phyloP scores from a whole-genome alignment of 148 eudicot genomes.

The Linanthus parryae region DNA sequence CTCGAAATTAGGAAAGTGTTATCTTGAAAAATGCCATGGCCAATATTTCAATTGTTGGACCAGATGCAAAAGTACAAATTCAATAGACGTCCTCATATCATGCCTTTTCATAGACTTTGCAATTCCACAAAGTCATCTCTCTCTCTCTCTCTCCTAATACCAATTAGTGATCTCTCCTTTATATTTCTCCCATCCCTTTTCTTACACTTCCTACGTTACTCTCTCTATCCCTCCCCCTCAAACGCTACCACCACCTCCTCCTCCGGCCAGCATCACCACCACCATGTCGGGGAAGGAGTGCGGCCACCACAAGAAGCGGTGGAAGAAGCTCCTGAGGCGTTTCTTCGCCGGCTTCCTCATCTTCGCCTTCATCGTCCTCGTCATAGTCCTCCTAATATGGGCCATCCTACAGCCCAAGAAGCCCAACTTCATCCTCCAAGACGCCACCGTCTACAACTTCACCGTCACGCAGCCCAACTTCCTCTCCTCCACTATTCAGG shows the following conservation, averaged over 20 bases:
- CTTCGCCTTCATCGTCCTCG: conserved; percentile 23
- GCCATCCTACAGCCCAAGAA: conserved; percentile 50
- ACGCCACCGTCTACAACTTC: conserved; percentile 58
- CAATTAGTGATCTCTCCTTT: no score
- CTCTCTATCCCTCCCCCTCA: background rate
- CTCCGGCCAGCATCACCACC: conserved; percentile 1
- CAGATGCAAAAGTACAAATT: no score
- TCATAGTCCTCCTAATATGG: conserved; percentile 47
- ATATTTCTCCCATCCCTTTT: no score
- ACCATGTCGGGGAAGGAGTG: conserved; percentile 42
- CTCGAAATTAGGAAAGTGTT: no score
- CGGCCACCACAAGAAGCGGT: conserved; percentile 42
- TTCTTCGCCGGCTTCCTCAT: conserved; percentile 19
- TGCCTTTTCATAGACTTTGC: no score
- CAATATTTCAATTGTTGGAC: no score
- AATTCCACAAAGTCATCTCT: no score
- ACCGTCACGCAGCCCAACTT: conserved; percentile 50
- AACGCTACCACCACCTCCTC: conserved; percentile 8
- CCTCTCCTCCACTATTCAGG: conserved; percentile 46
- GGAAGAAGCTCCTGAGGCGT: conserved; percentile 18
- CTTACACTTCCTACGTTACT: no score
- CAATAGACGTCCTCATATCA: no score
- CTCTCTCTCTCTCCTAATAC: no score
- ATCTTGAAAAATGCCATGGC: no score
- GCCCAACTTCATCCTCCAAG: conserved; percentile 59